A percentile compares a stretch with the other conserved stretches of the same genome.
phyloP scores from a whole-genome alignment of 768 basidiomycete species.

The Rhizopogon rudus region DNA sequence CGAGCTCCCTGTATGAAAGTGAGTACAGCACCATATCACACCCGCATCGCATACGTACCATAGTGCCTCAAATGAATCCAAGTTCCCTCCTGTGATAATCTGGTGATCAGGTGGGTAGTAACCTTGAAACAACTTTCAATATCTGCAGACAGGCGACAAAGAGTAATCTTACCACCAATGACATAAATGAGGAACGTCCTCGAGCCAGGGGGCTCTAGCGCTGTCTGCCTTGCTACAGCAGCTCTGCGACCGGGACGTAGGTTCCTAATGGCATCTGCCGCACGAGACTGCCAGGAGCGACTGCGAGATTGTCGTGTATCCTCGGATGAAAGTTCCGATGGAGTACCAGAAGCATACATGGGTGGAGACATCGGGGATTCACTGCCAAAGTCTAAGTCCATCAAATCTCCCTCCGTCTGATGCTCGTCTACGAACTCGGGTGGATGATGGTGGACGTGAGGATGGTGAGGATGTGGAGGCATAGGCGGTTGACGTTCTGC shows the following conservation, averaged over 20 bases:
- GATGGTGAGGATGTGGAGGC: slow-evolving; percentile 9
- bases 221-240: slow-evolving; percentile 16
- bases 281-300: slow-evolving; percentile 55
- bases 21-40: background rate
- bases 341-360: slow-evolving; percentile 11
- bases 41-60: slow-evolving; percentile 44
- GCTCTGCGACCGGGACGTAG: slow-evolving; percentile 36
- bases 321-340: slow-evolving; percentile 10
- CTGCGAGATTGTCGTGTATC: slow-evolving; percentile 24
- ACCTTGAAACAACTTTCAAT: slow-evolving; percentile 37
- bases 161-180: slow-evolving; percentile 56
- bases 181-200: slow-evolving; percentile 90
- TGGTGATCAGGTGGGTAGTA: slow-evolving; percentile 90
- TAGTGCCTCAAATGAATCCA: slow-evolving; percentile 78
- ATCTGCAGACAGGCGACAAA: slow-evolving; percentile 4
- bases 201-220: slow-evolving; percentile 30
- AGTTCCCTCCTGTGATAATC: slow-evolving; percentile 74
- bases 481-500: slow-evolving; percentile 32
- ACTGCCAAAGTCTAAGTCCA: slow-evolving; percentile 21
- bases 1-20: slow-evolving; percentile 55
- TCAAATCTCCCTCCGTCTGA: slow-evolving; percentile 12
- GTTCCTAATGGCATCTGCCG: slow-evolving; percentile 57
- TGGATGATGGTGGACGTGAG: slow-evolving; percentile 6
- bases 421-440: slow-evolving; percentile 18
- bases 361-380: slow-evolving; percentile 5